Base-by-base conservation (phyloP, 805 yeast species). In the Barnettozyma wickerhamii region DNA sequence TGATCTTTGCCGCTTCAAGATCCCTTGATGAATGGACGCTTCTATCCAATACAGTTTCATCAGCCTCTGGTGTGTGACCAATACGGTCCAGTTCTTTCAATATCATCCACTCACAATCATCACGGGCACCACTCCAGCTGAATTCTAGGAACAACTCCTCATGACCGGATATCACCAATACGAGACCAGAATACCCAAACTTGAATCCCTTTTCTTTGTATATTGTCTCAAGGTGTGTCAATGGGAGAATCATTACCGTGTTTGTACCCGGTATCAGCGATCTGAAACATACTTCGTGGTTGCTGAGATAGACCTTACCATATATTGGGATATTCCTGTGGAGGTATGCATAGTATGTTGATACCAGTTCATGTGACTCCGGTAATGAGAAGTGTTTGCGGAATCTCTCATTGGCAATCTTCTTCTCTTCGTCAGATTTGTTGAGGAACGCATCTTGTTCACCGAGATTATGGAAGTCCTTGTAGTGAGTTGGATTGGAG, bases 161-260 rank as follows among this genome's bases (percentile, higher is more conserved):
- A 43, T 79, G 83, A 0, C 90, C 93, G 39, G 75, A 75, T 4
- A 85, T 73, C 0, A 79, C 79, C 10, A 90, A 51, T 1, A 80
- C 84, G 35, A 90, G 64, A 1, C 91, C 91, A 26, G 76, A 74
- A 55, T 83, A 85, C 0, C 79, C 79, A 53, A 87, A 75, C 48
- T 84, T 67, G 47, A 79, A 75, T 0, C 91, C 89, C 35, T 74
- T 77, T 50, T 82, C 89, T 45, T 72, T 75, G 38, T 73, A 71
- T 39, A 84, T 81, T 35, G 72, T 77, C 49, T 84, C 95, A 20
- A 91, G 65, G 52, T 87, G 95, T 5, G 55, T 53, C 30, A 84
- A 63, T 0, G 98, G 98, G 7, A 91, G 61, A 6, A 89, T 76
- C 95, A 91, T 86, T 42, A 76, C 76, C 1, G 95, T 84, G 28